These are phyloP conservation scores for Vanilla planifolia DNA, from an alignment of 106 monocot genomes.

Conservation along the genomic window DNA sequence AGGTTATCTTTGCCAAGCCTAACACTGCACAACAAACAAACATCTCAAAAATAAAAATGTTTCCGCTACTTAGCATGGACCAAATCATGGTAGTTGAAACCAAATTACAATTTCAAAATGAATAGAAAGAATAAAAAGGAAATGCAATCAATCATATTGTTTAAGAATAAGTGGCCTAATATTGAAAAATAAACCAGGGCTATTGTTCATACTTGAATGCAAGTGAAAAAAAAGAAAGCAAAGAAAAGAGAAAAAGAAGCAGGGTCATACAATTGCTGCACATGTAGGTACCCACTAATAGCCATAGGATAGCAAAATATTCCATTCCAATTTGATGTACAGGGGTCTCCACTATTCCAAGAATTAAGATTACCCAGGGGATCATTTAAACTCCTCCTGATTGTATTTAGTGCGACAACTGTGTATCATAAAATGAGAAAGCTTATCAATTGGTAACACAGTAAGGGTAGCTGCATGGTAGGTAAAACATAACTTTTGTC, in stretches of 20 bases:
- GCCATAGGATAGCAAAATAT: conserved; percentile 21
- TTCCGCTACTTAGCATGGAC: too few species aligned
- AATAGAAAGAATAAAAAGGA: background rate
- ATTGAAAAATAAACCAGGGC: too few species aligned
- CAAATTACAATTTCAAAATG: background rate
- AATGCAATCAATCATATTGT: background rate
- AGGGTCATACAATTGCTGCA: conserved; percentile 46
- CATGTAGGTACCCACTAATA: conserved; percentile 38
- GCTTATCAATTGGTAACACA: background rate
- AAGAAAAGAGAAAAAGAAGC: background rate
- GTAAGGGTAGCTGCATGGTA: too few species aligned
- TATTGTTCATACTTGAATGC: background rate
- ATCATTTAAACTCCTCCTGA: conserved; percentile 43
- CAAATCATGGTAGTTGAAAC: too few species aligned
- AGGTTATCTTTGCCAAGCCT: too few species aligned
- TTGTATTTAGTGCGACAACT: conserved; percentile 33
- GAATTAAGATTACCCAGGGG: conserved; percentile 32
- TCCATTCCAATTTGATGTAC: conserved; percentile 52
- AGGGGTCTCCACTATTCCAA: conserved; percentile 64
- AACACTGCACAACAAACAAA: too few species aligned
- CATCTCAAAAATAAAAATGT: too few species aligned
- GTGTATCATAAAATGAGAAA: conserved; percentile 16
- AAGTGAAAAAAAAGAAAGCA: background rate
- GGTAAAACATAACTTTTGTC: background rate
- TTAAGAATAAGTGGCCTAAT: background rate